These are phyloP conservation scores for Aureobasidium musti DNA, from an alignment of 2,329 filamentous ascomycete species.

Conservation along the genomic window DNA sequence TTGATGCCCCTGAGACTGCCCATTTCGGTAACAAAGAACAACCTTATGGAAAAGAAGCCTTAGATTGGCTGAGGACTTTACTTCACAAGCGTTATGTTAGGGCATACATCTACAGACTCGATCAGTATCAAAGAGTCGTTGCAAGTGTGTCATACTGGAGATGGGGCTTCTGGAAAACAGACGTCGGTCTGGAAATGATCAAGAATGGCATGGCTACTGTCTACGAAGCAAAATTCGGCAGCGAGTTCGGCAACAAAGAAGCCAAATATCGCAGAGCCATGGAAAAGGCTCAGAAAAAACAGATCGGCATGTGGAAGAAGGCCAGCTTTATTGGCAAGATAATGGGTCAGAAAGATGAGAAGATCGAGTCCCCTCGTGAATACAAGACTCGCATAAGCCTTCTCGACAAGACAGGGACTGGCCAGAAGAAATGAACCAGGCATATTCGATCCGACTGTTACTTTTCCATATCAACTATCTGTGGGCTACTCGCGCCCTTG, in stretches of 20 bases:
- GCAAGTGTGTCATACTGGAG: conserved; percentile 77
- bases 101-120: conserved; percentile 77
- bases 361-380: conserved; percentile 79
- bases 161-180: conserved; percentile 61
- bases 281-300: conserved; percentile 44
- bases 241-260: conserved; percentile 74
- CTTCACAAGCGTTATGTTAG: conserved; percentile 73
- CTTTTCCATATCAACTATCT: neutral
- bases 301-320: conserved; percentile 66
- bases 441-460: neutral
- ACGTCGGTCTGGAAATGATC: conserved; percentile 90
- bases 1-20: conserved; percentile 89
- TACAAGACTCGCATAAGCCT: conserved; percentile 66
- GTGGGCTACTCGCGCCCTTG: neutral
- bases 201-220: conserved; percentile 81
- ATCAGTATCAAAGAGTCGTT: conserved; percentile 91
- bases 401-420: neutral
- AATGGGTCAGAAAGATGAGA: conserved; percentile 54
- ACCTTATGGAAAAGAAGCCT: conserved; percentile 77
- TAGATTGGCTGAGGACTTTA: conserved; percentile 75
- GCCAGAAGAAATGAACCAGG: neutral
- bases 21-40: conserved; percentile 91
- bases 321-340: conserved; percentile 45
- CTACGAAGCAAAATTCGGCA: conserved; percentile 88
- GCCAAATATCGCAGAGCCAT: conserved; percentile 67